Percentiles rank a stretch among this genome's conserved stretches.
Evolutionary conservation across 2,329 filamentous ascomycete species (phyloP).

Genomic region (Aureobasidium sp.): DNA sequence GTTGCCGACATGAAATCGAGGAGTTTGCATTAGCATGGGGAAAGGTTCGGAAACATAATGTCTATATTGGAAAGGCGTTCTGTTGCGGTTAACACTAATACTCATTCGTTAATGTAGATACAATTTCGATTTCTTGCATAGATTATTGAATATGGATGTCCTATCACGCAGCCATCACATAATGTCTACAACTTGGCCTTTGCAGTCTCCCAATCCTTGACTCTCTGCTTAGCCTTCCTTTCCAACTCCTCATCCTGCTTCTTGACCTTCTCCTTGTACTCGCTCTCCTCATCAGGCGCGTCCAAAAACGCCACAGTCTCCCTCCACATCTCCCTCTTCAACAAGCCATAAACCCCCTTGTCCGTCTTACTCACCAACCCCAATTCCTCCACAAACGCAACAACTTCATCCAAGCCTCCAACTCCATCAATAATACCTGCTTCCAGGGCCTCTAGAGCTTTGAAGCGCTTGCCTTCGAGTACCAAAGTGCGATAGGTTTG

Average conservation of each 20-base stretch:
- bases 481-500: slow-evolving; percentile 54
- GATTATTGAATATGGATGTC: not conserved
- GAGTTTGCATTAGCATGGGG: too few relatives aligned
- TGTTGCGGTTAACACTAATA: not conserved
- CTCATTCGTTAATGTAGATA: not conserved
- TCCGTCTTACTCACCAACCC: slow-evolving; percentile 54
- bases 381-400: slow-evolving; percentile 52
- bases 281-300: slow-evolving; percentile 39
- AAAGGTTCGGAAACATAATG: not conserved
- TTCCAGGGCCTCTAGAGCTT: slow-evolving; percentile 53
- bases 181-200: slow-evolving; percentile 23
- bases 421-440: slow-evolving; percentile 61
- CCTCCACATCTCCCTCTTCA: slow-evolving; percentile 71
- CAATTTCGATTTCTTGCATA: not conserved
- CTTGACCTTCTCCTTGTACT: slow-evolving; percentile 32
- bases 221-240: slow-evolving; percentile 17
- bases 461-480: slow-evolving; percentile 63
- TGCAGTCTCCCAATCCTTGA: slow-evolving; percentile 22
- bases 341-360: slow-evolving; percentile 57
- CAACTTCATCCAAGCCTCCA: slow-evolving; percentile 55
- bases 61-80: not conserved
- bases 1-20: too few relatives aligned
- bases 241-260: slow-evolving; percentile 14
- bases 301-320: slow-evolving; percentile 54
- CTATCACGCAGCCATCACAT: not conserved